Evolutionary conservation across 2,329 filamentous ascomycete species (phyloP), one percentile per base, ranked within the genome.

Genomic region (Fusarium sp.): DNA sequence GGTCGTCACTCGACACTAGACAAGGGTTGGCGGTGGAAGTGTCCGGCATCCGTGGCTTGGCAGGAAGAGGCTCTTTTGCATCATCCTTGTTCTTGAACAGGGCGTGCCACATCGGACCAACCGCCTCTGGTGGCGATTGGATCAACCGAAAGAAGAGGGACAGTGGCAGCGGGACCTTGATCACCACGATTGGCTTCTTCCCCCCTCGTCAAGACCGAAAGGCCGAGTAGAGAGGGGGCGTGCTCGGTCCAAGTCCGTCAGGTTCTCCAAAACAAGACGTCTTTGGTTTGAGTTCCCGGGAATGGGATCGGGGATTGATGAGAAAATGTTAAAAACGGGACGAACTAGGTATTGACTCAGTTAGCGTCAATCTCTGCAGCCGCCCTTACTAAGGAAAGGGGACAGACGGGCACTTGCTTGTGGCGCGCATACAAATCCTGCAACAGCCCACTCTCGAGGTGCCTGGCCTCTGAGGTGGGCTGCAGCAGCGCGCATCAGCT

Each of bases 61-160:
- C 30, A 33, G 38, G 45, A 66, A 45, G 71, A 47, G 72, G 71
- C 72, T 74, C 71, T 74, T 52, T 62, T 59, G 65, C 47, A 47
- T 45, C 47, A 64, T 43, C 50, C 50, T 57, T 57, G 61, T 56
- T 54, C 35, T 32, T 45, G 33, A 54, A 38, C 45, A 63, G 61
- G 47, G 45, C 32, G 38, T 32, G 50, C 22, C 52, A 30, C 40
- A 15, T 64, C 50, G 47, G 20, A 17, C 27, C 50, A 38, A 35
- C 30, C 22, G 33, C 27, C 35, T 30, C 10, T 25, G 33, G 62
- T 57, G 62, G 50, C 62, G 37, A 64, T 56, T 32, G 33, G 61
- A 27, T 37, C 32, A 63, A 52, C 43, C 25, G 30, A 63, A 22
- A 47, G 20, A 27, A 27, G 35, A 43, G 14, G 54, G 30, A 58